Evolutionary conservation across 176 grass and related monocot species (phyloP).

Genomic region (Saccharum officinarum): DNA sequence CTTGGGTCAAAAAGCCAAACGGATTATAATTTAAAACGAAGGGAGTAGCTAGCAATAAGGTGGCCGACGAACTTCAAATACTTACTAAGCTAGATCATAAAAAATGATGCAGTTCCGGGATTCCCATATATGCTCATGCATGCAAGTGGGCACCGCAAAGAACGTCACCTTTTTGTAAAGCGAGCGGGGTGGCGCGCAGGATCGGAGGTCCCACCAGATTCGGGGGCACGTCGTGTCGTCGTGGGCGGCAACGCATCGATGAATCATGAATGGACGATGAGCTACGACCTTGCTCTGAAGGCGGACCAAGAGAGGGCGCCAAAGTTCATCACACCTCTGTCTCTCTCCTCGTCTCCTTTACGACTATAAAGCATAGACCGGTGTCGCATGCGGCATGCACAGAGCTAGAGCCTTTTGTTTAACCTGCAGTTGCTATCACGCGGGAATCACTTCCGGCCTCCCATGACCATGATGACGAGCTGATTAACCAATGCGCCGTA

Average conservation of each 20-base stretch:
- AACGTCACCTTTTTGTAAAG: conserved; percentile 44
- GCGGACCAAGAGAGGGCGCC: neutral
- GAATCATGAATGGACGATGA: neutral
- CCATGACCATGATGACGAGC: neutral
- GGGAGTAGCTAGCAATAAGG: neutral
- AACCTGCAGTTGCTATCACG: conserved; percentile 9
- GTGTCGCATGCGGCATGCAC: neutral
- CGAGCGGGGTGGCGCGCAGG: neutral
- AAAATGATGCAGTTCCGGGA: neutral
- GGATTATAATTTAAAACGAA: too few relatives aligned
- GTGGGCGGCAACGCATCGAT: neutral
- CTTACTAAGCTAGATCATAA: neutral
- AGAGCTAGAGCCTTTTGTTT: conserved; percentile 12
- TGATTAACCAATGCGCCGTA: neutral
- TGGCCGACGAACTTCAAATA: neutral
- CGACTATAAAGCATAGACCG: neutral
- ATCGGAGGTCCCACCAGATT: conserved; percentile 19
- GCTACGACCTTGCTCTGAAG: neutral
- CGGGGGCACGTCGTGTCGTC: neutral
- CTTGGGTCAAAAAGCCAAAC: too few relatives aligned
- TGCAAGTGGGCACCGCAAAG: conserved; percentile 27
- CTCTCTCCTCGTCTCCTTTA: neutral
- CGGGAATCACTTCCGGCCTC: conserved; percentile 17
- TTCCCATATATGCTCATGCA: conserved; percentile 17
- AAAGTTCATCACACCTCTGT: neutral